Evolutionary conservation across 768 basidiomycete species (phyloP).

Genomic region (Nevesoporus exiguus): DNA sequence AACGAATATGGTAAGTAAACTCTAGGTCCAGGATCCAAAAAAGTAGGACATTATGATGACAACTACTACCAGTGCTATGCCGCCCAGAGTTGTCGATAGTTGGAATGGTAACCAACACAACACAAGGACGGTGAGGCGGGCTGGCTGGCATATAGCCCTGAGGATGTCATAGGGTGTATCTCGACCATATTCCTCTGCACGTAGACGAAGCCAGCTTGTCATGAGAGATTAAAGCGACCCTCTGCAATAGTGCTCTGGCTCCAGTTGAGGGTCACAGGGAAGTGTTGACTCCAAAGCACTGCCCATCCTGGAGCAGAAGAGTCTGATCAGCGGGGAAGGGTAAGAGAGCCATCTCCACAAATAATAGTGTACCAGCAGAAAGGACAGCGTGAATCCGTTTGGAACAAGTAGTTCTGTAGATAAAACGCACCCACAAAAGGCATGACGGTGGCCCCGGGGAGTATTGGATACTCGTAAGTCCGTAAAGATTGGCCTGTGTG

Average conservation of each 20-base stretch:
- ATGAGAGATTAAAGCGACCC: neutral
- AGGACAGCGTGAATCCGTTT: neutral
- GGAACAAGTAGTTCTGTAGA: neutral
- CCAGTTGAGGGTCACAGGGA: neutral
- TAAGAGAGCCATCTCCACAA: conserved; percentile 2
- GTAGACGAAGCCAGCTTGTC: neutral
- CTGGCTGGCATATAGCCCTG: neutral
- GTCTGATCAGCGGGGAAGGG: neutral
- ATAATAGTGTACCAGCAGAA: neutral
- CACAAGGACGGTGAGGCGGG: neutral
- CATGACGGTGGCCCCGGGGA: neutral
- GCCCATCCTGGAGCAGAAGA: neutral
- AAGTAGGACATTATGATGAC: neutral
- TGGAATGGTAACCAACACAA: neutral
- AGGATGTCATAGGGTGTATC: neutral
- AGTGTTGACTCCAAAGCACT: neutral
- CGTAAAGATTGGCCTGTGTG: neutral
- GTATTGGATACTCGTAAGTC: neutral
- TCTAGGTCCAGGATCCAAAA: neutral
- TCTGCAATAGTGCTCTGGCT: neutral
- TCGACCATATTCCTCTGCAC: neutral
- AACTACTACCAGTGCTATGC: neutral
- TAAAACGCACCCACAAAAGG: neutral
- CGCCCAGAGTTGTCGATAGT: neutral
- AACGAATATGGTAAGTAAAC: no score